These are phyloP conservation scores for Cystobasidium slooffiae DNA, from an alignment of 1,284 basidiomycete species.

Conservation along the genomic window DNA sequence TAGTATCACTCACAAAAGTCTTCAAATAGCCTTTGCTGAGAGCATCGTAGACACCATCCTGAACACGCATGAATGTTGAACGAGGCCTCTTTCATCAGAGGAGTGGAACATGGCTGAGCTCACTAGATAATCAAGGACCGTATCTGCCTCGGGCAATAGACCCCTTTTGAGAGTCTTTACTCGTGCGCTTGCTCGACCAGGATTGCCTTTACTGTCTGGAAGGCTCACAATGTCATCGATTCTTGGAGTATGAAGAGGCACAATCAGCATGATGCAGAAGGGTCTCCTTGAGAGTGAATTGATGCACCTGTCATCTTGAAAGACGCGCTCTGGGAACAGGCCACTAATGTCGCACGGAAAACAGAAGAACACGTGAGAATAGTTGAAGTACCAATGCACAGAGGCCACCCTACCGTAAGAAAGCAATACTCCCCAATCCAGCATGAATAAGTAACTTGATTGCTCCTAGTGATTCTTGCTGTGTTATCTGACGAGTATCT, in stretches of 20 bases:
- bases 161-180: slow-evolving; percentile 72
- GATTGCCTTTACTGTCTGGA: slow-evolving; percentile 57
- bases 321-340: slow-evolving; percentile 76
- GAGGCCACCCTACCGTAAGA: slow-evolving; percentile 63
- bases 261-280: slow-evolving; percentile 45
- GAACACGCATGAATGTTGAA: background rate
- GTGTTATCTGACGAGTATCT: slow-evolving; percentile 59
- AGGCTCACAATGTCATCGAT: slow-evolving; percentile 55
- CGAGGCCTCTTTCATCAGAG: background rate
- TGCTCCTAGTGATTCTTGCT: slow-evolving; percentile 67
- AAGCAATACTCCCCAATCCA: slow-evolving; percentile 75
- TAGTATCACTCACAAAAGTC: slow-evolving; percentile 44
- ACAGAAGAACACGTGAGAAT: background rate
- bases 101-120: slow-evolving; percentile 45
- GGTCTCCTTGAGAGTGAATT: background rate
- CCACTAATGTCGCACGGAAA: slow-evolving; percentile 60
- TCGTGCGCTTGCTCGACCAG: slow-evolving; percentile 53
- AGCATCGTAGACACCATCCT: slow-evolving; percentile 49
- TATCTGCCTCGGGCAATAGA: slow-evolving; percentile 76
- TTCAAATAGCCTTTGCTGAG: slow-evolving; percentile 49
- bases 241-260: slow-evolving; percentile 60
- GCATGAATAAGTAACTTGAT: slow-evolving; percentile 72
- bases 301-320: slow-evolving; percentile 66
- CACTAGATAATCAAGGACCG: slow-evolving; percentile 75
- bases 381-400: background rate